Conservation (phyloP, 1,284 basidiomycete species). For the Cutaneotrichosporon sp. region DNA sequence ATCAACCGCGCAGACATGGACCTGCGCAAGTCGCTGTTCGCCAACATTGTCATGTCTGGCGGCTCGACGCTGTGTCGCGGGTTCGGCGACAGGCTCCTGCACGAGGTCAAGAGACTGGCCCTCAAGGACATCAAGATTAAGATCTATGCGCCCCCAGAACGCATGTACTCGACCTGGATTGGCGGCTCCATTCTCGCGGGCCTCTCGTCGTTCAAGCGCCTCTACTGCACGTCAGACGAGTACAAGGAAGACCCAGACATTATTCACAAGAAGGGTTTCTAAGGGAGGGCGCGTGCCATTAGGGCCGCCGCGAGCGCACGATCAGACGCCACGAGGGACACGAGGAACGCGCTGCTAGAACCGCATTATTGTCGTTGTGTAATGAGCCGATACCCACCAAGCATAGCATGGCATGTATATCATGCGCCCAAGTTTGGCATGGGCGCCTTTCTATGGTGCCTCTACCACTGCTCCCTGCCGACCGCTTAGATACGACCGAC, state of each 20-base stretch:
- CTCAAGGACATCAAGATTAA: constrained; percentile 97
- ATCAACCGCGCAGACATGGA: constrained; percentile 60
- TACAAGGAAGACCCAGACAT: constrained; percentile 99
- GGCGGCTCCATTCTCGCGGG: constrained; percentile 95
- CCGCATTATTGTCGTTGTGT: constrained; percentile 1
- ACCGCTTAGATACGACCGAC: not conserved
- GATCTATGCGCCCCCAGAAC: constrained; percentile 98
- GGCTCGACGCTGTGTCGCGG: constrained; percentile 93
- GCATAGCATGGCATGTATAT: constrained; percentile 6
- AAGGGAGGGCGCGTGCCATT: not conserved
- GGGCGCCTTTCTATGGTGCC: not conserved
- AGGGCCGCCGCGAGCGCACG: not conserved
- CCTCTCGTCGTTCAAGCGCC: constrained; percentile 97
- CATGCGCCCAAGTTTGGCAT: not conserved
- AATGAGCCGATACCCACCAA: not conserved
- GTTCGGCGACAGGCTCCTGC: constrained; percentile 90
- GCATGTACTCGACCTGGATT: constrained; percentile 96
- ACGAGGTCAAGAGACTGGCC: constrained; percentile 94
- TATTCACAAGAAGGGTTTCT: constrained; percentile 61
- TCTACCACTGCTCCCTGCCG: not conserved
- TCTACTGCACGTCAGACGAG: constrained; percentile 99
- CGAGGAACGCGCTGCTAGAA: not conserved
- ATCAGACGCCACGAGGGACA: no score
- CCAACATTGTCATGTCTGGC: constrained; percentile 93
- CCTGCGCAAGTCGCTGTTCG: constrained; percentile 88